Evolutionary conservation across 2,329 filamentous ascomycete species (phyloP).

Genomic region (Cucurbitaria berberidis): DNA sequence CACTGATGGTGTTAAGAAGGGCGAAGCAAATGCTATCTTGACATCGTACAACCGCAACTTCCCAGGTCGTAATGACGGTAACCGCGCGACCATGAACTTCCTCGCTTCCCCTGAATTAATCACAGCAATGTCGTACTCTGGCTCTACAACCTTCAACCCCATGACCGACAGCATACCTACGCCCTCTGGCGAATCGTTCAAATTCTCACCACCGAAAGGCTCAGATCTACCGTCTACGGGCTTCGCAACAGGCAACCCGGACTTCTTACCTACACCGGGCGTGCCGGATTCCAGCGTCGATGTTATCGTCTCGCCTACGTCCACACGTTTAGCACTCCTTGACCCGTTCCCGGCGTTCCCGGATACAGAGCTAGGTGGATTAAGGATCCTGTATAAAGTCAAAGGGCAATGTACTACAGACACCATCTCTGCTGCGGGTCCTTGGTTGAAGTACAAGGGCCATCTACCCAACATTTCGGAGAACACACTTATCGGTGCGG

Average conservation of each 20-base stretch:
- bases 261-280: conserved; percentile 75
- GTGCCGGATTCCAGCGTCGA: conserved; percentile 72
- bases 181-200: conserved; percentile 80
- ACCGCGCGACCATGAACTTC: conserved; percentile 98
- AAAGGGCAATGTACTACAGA: conserved; percentile 98
- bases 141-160: conserved; percentile 93
- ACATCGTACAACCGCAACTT: conserved; percentile 99
- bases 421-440: conserved; percentile 95
- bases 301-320: conserved; percentile 84
- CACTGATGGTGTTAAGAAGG: conserved; percentile 83
- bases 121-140: conserved; percentile 93
- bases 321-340: conserved; percentile 85
- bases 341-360: conserved; percentile 92
- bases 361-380: conserved; percentile 70
- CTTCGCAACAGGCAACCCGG: conserved; percentile 79
- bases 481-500: conserved; percentile 95
- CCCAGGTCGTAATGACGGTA: conserved; percentile 94
- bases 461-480: conserved; percentile 97
- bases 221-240: conserved; percentile 69
- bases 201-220: conserved; percentile 76
- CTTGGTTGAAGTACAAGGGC: conserved; percentile 99
- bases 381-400: conserved; percentile 93
- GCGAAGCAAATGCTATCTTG: conserved; percentile 90
- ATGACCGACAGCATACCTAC: conserved; percentile 84
- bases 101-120: conserved; percentile 95